Conservation (phyloP, 2,329 filamentous ascomycete genomes). For the Nemania sp. region DNA sequence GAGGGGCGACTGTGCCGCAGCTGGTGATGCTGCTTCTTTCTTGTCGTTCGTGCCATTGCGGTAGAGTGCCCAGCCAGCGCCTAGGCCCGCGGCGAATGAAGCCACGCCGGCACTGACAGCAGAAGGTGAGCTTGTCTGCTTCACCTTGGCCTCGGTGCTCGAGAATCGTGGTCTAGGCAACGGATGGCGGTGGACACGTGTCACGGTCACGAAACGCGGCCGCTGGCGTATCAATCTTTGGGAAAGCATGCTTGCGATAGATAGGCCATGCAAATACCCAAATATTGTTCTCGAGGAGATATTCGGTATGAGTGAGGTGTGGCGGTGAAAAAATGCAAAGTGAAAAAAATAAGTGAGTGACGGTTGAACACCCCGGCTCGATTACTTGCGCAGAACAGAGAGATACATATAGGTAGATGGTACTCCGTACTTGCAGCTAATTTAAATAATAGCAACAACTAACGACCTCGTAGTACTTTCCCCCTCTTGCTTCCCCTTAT, state of each 20-base stretch:
- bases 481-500: background rate
- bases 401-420: no score
- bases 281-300: background rate
- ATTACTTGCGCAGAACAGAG: background rate
- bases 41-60: slow-evolving; percentile 20
- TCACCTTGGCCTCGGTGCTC: slow-evolving; percentile 39
- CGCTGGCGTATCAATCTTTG: slow-evolving; percentile 40
- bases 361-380: background rate
- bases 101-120: slow-evolving; percentile 27
- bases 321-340: slow-evolving; percentile 4
- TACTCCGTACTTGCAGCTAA: background rate
- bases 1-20: slow-evolving; percentile 13
- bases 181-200: slow-evolving; percentile 30
- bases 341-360: background rate
- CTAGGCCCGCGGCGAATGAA: slow-evolving; percentile 40
- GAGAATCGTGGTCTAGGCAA: slow-evolving; percentile 39
- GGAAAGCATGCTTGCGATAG: slow-evolving; percentile 36
- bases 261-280: background rate
- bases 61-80: slow-evolving; percentile 35
- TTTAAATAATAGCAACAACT: background rate
- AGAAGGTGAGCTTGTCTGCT: slow-evolving; percentile 27
- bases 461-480: background rate
- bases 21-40: slow-evolving; percentile 22
- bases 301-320: background rate
- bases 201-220: slow-evolving; percentile 40